A percentile compares a stretch with the other conserved stretches of the same genome.
phyloP scores from a whole-genome alignment of 2,329 filamentous ascomycete genomes.

The Leptographium radiaticola region DNA sequence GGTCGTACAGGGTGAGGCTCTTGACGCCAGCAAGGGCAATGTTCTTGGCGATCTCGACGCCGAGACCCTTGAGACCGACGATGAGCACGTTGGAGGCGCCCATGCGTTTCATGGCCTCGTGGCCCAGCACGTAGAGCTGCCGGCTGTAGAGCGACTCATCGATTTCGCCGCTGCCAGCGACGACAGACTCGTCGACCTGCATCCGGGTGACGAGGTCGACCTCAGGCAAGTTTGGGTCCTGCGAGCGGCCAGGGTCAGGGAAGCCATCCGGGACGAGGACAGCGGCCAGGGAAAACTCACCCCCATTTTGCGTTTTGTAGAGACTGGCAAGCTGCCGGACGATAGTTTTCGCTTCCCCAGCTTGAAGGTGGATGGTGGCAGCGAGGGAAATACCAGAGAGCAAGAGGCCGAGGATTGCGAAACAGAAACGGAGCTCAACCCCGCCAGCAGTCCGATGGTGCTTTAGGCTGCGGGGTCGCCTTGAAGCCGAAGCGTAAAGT shows the following conservation, averaged over 20 bases:
- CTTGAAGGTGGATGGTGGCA: constrained; percentile 22
- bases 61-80: constrained; percentile 81
- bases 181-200: constrained; percentile 46
- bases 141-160: constrained; percentile 63
- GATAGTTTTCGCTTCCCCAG: constrained; percentile 58
- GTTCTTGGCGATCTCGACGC: constrained; percentile 98
- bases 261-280: not conserved
- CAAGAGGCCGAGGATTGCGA: not conserved
- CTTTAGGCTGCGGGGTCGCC: constrained; percentile 4
- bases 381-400: not conserved
- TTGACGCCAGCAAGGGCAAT: constrained; percentile 97
- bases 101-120: constrained; percentile 97
- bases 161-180: constrained; percentile 41
- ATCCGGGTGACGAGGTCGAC: constrained; percentile 51
- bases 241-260: constrained; percentile 1
- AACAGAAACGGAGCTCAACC: constrained; percentile 2
- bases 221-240: constrained; percentile 40
- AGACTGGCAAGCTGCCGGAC: constrained; percentile 42
- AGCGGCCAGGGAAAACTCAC: constrained; percentile 29
- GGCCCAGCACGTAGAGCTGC: constrained; percentile 58
- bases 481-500: not conserved
- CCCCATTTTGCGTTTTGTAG: constrained; percentile 47
- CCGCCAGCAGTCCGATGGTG: not conserved
- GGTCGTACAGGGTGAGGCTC: constrained; percentile 87
- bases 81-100: constrained; percentile 88